Base-by-base conservation (phyloP, 108 stramenopile species). In the Craspedostauros australis region DNA sequence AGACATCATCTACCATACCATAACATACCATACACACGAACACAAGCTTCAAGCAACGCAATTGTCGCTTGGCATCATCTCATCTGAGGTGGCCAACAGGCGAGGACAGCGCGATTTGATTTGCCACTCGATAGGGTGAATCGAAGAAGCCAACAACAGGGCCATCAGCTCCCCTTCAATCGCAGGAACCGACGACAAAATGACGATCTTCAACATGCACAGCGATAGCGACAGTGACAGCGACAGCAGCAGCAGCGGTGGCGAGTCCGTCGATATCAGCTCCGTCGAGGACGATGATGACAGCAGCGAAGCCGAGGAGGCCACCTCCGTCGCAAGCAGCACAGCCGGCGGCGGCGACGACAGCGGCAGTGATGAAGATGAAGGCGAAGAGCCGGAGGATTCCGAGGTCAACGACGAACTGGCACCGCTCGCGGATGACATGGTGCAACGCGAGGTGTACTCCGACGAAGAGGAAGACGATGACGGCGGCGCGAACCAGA, bases 221-320 rank as follows among this genome's bases (percentile, higher is more conserved):
- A 43, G 41, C 32, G 46, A 39, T 18, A 30, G 41, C 32, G 62
- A 67, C 41, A 57, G 59, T 67, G 38, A 38, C 43, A 68, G 66
- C 34, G 66, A 67, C 41, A 57, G 59, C 59, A 38, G 37, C 43
- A 68, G 66, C 34, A 58, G 59, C 30, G 66, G 60, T 19, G 60
- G 59, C 28, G 59, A 57, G 16, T 57, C 59, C 20, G 66, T 68
- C n/a, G 66, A 68, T 16, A 25, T 68, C n/a, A 68, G 66, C 24
- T 57, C 59, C 25, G 66, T 58, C 57, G 62, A 62, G 25, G 47
- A 32, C 19, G 16, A 4, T 16, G 20, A 22, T 37, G 50, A 19
- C 34, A 32, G 5, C 20, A 37, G 41, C 38, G 64, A 64, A 41
- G 20, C 20, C 8, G 32, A 47, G 9, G 15, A 36, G 5, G 54